Conservation (phyloP, 129 eudicot genomes). For the Heracleum sosnowskyi region DNA sequence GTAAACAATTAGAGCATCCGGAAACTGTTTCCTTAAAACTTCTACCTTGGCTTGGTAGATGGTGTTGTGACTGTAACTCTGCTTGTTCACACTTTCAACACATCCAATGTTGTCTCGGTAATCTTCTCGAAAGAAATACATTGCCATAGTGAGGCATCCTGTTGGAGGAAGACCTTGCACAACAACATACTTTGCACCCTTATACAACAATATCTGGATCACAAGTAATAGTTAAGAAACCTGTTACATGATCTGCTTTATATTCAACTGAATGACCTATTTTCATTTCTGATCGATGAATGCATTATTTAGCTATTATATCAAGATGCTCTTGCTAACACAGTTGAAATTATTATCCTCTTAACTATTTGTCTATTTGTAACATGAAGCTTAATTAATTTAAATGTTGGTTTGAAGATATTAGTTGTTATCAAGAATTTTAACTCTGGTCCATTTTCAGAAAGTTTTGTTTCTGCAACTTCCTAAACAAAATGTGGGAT, state of each 20-base stretch:
- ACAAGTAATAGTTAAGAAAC: background rate
- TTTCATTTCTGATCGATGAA: background rate
- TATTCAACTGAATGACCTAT: background rate
- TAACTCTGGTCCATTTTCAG: background rate
- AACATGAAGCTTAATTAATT: background rate
- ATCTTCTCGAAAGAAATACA: conserved; percentile 34
- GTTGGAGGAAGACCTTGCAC: conserved; percentile 81
- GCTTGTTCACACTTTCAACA: conserved; percentile 42
- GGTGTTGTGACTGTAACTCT: conserved; percentile 48
- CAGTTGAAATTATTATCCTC: background rate
- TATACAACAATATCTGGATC: conserved; percentile 46
- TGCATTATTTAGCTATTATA: background rate
- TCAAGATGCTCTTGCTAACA: background rate
- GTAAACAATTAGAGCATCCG: conserved; percentile 41
- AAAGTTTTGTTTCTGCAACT: background rate
- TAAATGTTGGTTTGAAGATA: background rate
- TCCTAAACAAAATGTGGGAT: background rate
- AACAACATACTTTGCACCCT: conserved; percentile 70
- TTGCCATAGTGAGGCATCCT: conserved; percentile 70
- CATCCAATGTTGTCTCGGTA: conserved; percentile 66
- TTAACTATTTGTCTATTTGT: background rate
- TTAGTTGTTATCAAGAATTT: background rate
- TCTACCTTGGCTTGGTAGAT: conserved; percentile 43
- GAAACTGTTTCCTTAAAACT: conserved; percentile 38
- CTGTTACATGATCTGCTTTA: background rate